A percentile compares a stretch with the other conserved stretches of the same genome.
These are phyloP conservation scores for Gamsiella multidivaricata DNA, from an alignment of 192 early-diverging fungal genomes.

Conservation along the genomic window DNA sequence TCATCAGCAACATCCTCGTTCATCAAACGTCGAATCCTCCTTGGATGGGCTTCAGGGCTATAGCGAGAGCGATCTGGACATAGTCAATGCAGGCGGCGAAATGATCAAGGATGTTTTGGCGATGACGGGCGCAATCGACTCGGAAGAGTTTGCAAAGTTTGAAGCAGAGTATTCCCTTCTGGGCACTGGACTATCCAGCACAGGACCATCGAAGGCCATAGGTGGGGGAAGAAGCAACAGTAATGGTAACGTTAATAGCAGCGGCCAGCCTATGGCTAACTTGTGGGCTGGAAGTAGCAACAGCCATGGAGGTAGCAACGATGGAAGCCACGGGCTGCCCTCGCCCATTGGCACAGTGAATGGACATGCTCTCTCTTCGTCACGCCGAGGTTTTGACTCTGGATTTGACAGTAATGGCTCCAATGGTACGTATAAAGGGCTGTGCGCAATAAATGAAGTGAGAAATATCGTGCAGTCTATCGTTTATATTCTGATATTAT, in stretches of 20 bases:
- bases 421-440: constrained; percentile 38
- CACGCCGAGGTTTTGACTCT: constrained; percentile 25
- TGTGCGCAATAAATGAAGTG: no score
- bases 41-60: constrained; percentile 13
- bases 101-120: constrained; percentile 52
- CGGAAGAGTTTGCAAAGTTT: constrained; percentile 42
- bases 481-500: no score
- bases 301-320: not conserved
- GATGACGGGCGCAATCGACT: constrained; percentile 43
- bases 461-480: no score
- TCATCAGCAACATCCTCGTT: constrained; percentile 8
- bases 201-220: not conserved
- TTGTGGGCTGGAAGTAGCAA: constrained; percentile 12
- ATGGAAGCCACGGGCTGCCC: constrained; percentile 21
- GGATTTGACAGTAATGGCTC: constrained; percentile 31
- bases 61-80: constrained; percentile 29
- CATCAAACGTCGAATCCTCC: constrained; percentile 7
- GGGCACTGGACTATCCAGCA: constrained; percentile 10
- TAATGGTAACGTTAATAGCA: not conserved
- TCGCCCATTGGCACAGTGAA: constrained; percentile 50
- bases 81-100: constrained; percentile 40
- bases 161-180: constrained; percentile 36
- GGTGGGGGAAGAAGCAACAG: constrained; percentile 4
- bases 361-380: constrained; percentile 22
- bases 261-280: constrained; percentile 11